These are phyloP conservation scores for Vachellia collinsii DNA, from an alignment of 306 rosid species.

Conservation along the genomic window DNA sequence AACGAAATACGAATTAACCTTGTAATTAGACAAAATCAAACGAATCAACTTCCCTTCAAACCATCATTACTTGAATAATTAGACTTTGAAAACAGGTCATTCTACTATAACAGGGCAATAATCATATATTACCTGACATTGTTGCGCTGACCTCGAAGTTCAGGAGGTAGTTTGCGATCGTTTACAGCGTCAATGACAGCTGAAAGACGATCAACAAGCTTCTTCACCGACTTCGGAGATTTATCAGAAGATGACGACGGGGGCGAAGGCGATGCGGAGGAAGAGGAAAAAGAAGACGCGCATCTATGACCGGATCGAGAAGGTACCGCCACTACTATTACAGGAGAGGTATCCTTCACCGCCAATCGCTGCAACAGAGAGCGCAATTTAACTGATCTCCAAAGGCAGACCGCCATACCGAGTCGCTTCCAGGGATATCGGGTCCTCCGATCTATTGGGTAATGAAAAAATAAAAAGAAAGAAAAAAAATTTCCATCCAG, in stretches of 20 bases:
- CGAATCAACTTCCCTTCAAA: not conserved
- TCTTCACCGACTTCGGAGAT: constrained; percentile 60
- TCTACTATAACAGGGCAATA: not conserved
- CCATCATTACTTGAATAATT: not conserved
- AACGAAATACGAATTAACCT: not conserved
- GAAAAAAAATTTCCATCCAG: too few relatives aligned
- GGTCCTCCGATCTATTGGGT: not conserved
- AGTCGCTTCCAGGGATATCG: not conserved
- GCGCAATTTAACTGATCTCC: constrained; percentile 32
- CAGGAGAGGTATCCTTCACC: constrained; percentile 7
- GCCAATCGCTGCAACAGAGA: constrained; percentile 36
- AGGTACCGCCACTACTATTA: not conserved
- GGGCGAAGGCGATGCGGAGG: constrained; percentile 36
- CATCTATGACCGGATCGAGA: constrained; percentile 25
- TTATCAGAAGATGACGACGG: constrained; percentile 45
- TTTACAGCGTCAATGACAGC: constrained; percentile 76
- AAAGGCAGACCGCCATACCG: constrained; percentile 54
- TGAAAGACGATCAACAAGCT: constrained; percentile 66
- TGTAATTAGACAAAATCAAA: not conserved
- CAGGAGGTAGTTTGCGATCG: constrained; percentile 82
- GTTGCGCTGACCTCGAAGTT: constrained; percentile 87
- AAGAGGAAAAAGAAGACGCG: constrained; percentile 45
- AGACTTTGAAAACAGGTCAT: not conserved
- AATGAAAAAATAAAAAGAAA: not conserved
- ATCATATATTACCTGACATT: constrained; percentile 56